Conservation (phyloP, 352 stramenopile species). For the Phytophthora citricola region DNA sequence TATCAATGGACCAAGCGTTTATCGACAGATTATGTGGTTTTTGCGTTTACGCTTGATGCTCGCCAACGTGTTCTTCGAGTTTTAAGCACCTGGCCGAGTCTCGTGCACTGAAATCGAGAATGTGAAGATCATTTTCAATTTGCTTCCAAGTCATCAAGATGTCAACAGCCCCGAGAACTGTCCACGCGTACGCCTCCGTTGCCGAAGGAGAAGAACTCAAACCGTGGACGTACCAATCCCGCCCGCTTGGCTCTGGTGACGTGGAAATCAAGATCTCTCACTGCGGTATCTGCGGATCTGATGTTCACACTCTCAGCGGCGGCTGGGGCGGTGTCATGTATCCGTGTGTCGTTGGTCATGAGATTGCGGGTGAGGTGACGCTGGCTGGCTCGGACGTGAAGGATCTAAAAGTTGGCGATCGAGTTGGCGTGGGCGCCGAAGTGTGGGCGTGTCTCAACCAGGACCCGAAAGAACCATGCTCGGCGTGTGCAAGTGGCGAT, state of each 20-base stretch:
- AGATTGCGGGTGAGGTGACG: constrained; percentile 15
- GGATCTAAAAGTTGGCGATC: constrained; percentile 16
- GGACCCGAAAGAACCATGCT: constrained; percentile 57
- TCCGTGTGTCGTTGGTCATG: constrained; percentile 51
- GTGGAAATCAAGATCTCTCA: constrained; percentile 25
- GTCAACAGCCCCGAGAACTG: constrained; percentile 17
- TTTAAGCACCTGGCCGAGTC: no score
- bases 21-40: background rate
- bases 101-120: no score
- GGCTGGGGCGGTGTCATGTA: constrained; percentile 46
- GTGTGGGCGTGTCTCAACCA: constrained; percentile 68
- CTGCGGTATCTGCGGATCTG: constrained; percentile 19
- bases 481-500: constrained; percentile 53
- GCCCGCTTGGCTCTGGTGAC: constrained; percentile 8
- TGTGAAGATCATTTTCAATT: constrained; percentile 4
- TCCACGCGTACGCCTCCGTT: constrained; percentile 15
- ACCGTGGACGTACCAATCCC: constrained; percentile 14
- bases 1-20: background rate
- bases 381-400: constrained; percentile 14
- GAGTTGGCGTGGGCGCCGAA: constrained; percentile 10
- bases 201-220: constrained; percentile 12
- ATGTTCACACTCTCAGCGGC: constrained; percentile 28
- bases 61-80: no score
- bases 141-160: constrained; percentile 5
- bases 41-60: no score